These are phyloP conservation scores for Luzula sylvatica DNA, from an alignment of 176 grass and related monocot species.

Conservation along the genomic window DNA sequence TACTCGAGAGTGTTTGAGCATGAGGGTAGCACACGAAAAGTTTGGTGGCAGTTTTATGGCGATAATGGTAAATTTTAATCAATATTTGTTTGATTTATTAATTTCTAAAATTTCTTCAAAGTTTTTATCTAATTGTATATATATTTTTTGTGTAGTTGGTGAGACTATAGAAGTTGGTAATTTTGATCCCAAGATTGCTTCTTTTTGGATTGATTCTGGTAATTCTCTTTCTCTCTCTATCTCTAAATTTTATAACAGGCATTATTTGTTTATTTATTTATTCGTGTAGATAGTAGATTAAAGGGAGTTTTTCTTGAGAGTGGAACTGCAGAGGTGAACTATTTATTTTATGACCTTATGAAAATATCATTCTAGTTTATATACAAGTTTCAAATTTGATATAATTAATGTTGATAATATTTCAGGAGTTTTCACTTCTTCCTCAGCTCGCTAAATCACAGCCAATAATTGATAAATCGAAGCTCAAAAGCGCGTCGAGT, in stretches of 20 bases:
- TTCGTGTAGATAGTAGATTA: slow-evolving; percentile 59
- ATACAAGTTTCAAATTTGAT: neutral
- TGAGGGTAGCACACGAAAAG: slow-evolving; percentile 74
- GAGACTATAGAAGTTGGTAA: slow-evolving; percentile 82
- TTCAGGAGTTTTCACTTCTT: slow-evolving; percentile 81
- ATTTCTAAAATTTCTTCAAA: neutral
- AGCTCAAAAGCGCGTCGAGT: slow-evolving; percentile 50
- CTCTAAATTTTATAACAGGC: neutral
- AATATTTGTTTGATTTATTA: slow-evolving; percentile 1
- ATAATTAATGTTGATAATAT: slow-evolving; percentile 16
- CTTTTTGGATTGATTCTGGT: slow-evolving; percentile 91
- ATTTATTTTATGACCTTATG: neutral
- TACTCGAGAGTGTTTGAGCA: slow-evolving; percentile 96
- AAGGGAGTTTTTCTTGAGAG: slow-evolving; percentile 98
- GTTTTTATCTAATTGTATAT: neutral
- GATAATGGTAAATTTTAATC: slow-evolving; percentile 54
- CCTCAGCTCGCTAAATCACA: slow-evolving; percentile 57
- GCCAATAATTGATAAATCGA: slow-evolving; percentile 60
- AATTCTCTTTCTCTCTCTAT: slow-evolving; percentile 6
- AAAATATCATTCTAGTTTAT: no score
- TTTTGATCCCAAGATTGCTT: slow-evolving; percentile 76
- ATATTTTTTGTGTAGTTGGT: slow-evolving; percentile 50
- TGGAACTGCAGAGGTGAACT: slow-evolving; percentile 69
- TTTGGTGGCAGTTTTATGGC: slow-evolving; percentile 99
- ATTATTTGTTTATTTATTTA: slow-evolving; percentile 8